phyloP scores from a whole-genome alignment of 805 yeast genomes.

The Candida vartiovaarae region DNA sequence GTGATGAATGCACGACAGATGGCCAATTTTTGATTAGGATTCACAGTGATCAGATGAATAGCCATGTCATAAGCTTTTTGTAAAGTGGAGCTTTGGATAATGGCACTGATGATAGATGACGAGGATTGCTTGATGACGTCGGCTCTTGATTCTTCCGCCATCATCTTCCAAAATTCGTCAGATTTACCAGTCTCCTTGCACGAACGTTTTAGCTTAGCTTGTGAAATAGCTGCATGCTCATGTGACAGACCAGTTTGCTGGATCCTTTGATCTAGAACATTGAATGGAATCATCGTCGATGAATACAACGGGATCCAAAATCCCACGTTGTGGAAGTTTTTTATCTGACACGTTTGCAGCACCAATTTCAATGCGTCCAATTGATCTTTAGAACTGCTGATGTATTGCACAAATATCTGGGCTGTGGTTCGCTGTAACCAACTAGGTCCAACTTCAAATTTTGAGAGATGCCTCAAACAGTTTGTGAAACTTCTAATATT shows the following conservation, averaged over 20 bases:
- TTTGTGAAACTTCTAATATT: slow-evolving; percentile 13
- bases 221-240: slow-evolving; percentile 1
- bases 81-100: slow-evolving; percentile 1
- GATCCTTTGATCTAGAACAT: slow-evolving; percentile 3
- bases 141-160: slow-evolving; percentile 4
- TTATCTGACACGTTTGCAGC: not conserved
- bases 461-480: slow-evolving; percentile 8
- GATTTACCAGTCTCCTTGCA: not conserved
- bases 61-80: slow-evolving; percentile 9
- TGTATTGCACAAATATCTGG: slow-evolving; percentile 9
- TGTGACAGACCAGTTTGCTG: not conserved
- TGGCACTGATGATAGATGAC: slow-evolving; percentile 7
- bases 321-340: slow-evolving; percentile 1
- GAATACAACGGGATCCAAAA: slow-evolving; percentile 12
- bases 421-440: slow-evolving; percentile 14
- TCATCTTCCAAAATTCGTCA: slow-evolving; percentile 9
- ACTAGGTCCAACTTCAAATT: not conserved
- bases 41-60: slow-evolving; percentile 4
- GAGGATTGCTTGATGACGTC: slow-evolving; percentile 5
- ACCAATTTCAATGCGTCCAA: not conserved
- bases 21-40: slow-evolving; percentile 1
- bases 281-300: slow-evolving; percentile 5
- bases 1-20: slow-evolving; percentile 6
- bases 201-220: slow-evolving; percentile 7
- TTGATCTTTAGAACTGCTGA: slow-evolving; percentile 2